A percentile compares a stretch with the other conserved stretches of the same genome.
phyloP scores from a whole-genome alignment of 176 grass and related monocot genomes.

The Calamus simplicifolius region DNA sequence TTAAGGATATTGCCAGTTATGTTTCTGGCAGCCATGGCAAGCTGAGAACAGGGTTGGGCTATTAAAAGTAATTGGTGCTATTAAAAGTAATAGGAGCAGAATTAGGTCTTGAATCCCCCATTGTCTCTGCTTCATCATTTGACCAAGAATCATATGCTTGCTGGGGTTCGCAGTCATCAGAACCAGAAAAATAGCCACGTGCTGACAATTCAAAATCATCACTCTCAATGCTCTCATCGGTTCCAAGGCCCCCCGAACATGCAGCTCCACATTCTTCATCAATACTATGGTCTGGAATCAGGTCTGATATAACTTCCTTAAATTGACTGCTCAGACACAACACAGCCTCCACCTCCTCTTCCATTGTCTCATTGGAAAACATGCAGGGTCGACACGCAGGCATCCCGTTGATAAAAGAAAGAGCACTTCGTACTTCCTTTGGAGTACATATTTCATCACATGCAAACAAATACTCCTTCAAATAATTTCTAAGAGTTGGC shows the following conservation, averaged over 20 bases:
- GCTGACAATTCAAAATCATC: conserved; percentile 31
- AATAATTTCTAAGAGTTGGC: conserved; percentile 26
- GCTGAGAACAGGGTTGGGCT: background rate
- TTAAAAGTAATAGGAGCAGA: background rate
- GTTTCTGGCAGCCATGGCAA: background rate
- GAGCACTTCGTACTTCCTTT: conserved; percentile 8
- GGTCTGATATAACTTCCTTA: conserved; percentile 13
- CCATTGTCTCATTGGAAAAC: conserved; percentile 20
- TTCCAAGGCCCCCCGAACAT: conserved; percentile 7
- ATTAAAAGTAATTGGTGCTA: background rate
- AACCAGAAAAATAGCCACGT: conserved; percentile 16
- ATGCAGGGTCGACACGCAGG: background rate
- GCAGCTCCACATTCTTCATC: conserved; percentile 2
- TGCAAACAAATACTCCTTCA: conserved; percentile 32
- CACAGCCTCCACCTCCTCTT: conserved; percentile 34
- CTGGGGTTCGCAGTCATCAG: conserved; percentile 7
- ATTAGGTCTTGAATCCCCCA: background rate
- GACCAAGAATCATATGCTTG: conserved; percentile 16
- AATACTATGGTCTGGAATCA: conserved; percentile 4
- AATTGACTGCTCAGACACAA: conserved; percentile 30
- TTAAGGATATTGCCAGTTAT: background rate
- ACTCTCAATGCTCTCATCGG: conserved; percentile 11
- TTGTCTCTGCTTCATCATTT: conserved; percentile 13
- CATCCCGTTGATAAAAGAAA: conserved; percentile 32
- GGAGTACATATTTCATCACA: conserved; percentile 28